A percentile compares a stretch with the other conserved stretches of the same genome.
These are phyloP conservation scores for Conringia planisiliqua DNA, from an alignment of 345 rosid genomes.

Conservation along the genomic window DNA sequence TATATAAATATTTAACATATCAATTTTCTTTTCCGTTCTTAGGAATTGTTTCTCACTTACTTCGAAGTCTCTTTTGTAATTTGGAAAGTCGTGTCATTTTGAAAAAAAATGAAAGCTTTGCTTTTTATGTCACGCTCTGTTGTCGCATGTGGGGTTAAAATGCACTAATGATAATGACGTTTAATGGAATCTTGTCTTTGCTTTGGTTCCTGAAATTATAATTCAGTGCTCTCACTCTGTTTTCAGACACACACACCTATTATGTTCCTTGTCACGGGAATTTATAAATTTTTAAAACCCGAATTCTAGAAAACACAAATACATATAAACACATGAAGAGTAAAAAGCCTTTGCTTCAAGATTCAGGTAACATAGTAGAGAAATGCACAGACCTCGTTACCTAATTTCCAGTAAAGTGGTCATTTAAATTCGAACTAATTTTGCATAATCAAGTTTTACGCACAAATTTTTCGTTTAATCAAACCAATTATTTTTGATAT, in stretches of 20 bases:
- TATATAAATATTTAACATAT: neutral
- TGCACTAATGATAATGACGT: slow-evolving; percentile 13
- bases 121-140: slow-evolving; percentile 30
- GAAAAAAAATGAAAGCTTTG: neutral
- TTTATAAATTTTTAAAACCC: neutral
- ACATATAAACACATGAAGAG: neutral
- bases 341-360: too few species aligned
- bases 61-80: slow-evolving; percentile 26
- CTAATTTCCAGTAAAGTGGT: neutral
- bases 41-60: neutral
- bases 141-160: slow-evolving; percentile 22
- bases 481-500: neutral
- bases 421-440: neutral
- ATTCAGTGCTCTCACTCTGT: slow-evolving; percentile 1
- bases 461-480: neutral
- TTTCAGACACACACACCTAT: slow-evolving; percentile 5
- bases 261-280: slow-evolving; percentile 7
- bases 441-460: neutral
- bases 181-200: slow-evolving; percentile 30
- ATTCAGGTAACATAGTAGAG: too few species aligned
- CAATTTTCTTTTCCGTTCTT: neutral
- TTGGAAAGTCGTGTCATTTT: slow-evolving; percentile 26
- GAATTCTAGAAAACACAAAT: neutral
- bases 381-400: neutral
- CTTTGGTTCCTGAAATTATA: slow-evolving; percentile 16